Percentiles rank a stretch among this genome's conserved stretches.
Evolutionary conservation across 768 basidiomycete genomes (phyloP).

Genomic region (Atractiella rhizophila): DNA sequence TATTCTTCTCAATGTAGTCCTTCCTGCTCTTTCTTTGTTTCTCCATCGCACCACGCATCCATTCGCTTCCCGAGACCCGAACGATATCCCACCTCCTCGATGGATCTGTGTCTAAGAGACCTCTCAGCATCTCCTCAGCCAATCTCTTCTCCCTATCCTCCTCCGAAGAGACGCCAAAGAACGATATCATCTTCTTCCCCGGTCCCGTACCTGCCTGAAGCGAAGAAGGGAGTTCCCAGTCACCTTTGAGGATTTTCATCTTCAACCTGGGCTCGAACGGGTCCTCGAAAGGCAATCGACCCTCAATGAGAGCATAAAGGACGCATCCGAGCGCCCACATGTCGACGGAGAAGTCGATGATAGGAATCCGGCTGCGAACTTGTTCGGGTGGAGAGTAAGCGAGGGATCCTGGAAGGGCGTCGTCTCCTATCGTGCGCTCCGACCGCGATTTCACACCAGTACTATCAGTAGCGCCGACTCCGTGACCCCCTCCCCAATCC

Average conservation of each 20-base stretch:
- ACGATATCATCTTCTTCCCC: no score
- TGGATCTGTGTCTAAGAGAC: no score
- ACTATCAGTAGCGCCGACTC: not conserved
- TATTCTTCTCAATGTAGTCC: no score
- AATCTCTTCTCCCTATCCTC: no score
- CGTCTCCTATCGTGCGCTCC: not conserved
- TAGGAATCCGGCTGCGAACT: conserved; percentile 13
- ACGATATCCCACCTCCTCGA: no score
- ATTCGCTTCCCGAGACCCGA: no score
- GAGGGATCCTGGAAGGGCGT: conserved; percentile 13
- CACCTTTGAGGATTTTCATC: conserved; percentile 71
- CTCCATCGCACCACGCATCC: no score
- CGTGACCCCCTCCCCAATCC: not conserved
- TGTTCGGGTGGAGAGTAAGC: conserved; percentile 19
- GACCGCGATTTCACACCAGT: not conserved
- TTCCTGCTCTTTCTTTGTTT: no score
- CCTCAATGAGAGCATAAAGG: conserved; percentile 59
- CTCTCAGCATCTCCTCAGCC: no score
- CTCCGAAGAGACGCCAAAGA: no score
- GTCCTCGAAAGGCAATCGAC: conserved; percentile 65
- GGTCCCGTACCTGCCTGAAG: no score
- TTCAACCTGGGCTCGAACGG: conserved; percentile 72
- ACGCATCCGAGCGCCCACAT: conserved; percentile 89
- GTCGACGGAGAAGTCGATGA: conserved; percentile 38
- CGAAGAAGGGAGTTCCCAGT: conserved; percentile 25